Base-by-base conservation (phyloP, 805 yeast species). In the Pichia scutulata region DNA sequence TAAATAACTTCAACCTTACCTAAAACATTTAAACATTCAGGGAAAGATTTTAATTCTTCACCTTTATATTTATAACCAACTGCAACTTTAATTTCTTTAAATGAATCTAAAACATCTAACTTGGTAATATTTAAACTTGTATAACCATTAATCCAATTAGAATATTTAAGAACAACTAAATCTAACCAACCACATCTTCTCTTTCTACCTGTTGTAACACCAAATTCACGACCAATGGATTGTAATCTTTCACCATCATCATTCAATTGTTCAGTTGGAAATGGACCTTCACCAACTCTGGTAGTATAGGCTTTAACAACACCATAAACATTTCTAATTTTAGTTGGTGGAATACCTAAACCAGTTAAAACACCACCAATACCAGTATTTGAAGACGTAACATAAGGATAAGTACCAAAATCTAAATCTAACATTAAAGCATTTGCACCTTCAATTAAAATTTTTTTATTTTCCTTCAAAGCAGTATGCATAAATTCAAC, bases 181-280 rank as follows among this genome's bases (percentile, higher is more conserved):
- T 93, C 99, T 65, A 93, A 81, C 99, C 99, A 93, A 51, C 99
- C 99, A 70, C 99, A 93, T 73, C 99, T 84, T 76, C 99, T 86
- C 78, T 90, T 89, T 74, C 99, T 84, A 59, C 99, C 99, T 37
- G 99, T 93, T 56, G 99, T 93, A 60, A 93, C 99, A 71, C 99
- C 99, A 63, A 67, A 87, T 72, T 93, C 99, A 52, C 90, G 96
- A 63, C 99, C 99, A 55, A 93, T 87, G 42, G 76, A 71, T 70
- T 93, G 99, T 65, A 93, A 76, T 57, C 81, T 80, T 62, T 86
- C 95, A 64, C 99, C 99, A 44, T 74, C 80, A 37, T 72, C 82
- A 68, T 92, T 89, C 66, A 90, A 78, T 68, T 90, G 98, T 72
- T 93, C 99, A 51, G 98, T 84, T 55, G 99, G 97, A 86, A 93